Conservation (phyloP, 352 stramenopile genomes). For the Blastocystis sp. region DNA sequence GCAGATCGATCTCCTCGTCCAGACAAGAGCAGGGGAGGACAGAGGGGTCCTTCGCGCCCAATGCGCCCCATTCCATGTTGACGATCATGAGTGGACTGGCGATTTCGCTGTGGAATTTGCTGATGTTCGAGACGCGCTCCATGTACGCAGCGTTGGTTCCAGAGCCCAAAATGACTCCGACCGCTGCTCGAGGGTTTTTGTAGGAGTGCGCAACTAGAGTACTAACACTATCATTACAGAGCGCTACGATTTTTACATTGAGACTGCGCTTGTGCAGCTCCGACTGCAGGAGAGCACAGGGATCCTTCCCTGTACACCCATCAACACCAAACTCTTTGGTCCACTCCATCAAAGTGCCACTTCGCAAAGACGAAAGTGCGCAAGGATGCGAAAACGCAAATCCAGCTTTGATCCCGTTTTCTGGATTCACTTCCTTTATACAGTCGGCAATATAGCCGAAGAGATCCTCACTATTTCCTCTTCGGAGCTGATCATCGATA, state of each 20-base stretch:
- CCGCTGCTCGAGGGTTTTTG: conserved; percentile 16
- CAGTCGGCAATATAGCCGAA: conserved; percentile 34
- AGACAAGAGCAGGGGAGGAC: conserved; percentile 61
- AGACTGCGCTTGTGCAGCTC: conserved; percentile 53
- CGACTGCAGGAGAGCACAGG: conserved; percentile 62
- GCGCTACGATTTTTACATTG: conserved; percentile 61
- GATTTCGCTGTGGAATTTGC: conserved; percentile 61
- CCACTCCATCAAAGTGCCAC: conserved; percentile 64
- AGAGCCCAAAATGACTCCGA: conserved; percentile 65
- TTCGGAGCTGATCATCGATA: not conserved
- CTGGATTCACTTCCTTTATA: not conserved
- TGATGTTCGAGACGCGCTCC: conserved; percentile 63
- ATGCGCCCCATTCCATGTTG: conserved; percentile 66
- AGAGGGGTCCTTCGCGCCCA: conserved; percentile 32
- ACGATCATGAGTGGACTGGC: conserved; percentile 61
- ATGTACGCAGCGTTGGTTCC: conserved; percentile 66
- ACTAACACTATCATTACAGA: conserved; percentile 66
- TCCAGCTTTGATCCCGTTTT: conserved; percentile 54
- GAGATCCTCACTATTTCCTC: not conserved
- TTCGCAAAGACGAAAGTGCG: conserved; percentile 57
- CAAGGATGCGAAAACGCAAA: conserved; percentile 66
- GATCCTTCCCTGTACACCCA: conserved; percentile 62
- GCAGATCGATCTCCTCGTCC: conserved; percentile 62
- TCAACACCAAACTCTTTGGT: conserved; percentile 63
- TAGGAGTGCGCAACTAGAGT: conserved; percentile 64